These are phyloP conservation scores for Aspergillus sp. DNA, from an alignment of 2,329 filamentous ascomycete species.

Conservation along the genomic window DNA sequence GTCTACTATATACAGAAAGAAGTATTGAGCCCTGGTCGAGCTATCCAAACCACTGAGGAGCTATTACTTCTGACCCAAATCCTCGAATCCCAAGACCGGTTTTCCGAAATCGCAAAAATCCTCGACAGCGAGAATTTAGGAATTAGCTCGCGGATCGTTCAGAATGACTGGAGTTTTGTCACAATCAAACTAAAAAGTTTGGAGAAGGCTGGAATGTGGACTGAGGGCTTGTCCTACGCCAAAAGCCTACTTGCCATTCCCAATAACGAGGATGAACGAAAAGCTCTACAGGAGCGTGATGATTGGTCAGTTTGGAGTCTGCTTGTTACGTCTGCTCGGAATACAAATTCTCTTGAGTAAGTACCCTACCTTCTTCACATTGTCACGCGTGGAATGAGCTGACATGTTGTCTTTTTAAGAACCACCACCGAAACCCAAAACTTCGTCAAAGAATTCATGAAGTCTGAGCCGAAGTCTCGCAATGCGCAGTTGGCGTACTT, in stretches of 20 bases:
- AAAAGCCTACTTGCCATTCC: slow-evolving; percentile 29
- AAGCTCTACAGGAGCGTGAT: slow-evolving; percentile 30
- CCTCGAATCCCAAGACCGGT: slow-evolving; percentile 33
- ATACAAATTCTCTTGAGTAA: slow-evolving; percentile 27
- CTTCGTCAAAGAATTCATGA: slow-evolving; percentile 29
- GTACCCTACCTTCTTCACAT: slow-evolving; percentile 7
- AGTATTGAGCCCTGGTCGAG: slow-evolving; percentile 32
- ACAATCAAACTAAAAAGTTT: slow-evolving; percentile 31
- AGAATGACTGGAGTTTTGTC: slow-evolving; percentile 38
- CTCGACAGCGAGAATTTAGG: slow-evolving; percentile 37
- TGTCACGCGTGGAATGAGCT: slow-evolving; percentile 1
- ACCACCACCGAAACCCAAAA: slow-evolving; percentile 21
- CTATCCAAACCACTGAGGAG: slow-evolving; percentile 41
- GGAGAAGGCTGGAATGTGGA: slow-evolving; percentile 31
- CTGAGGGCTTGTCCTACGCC: slow-evolving; percentile 30
- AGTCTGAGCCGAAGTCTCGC: slow-evolving; percentile 30
- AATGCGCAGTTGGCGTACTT: slow-evolving; percentile 35
- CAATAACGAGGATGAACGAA: slow-evolving; percentile 20
- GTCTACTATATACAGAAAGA: slow-evolving; percentile 30
- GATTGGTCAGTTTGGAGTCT: slow-evolving; percentile 42
- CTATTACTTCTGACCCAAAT: slow-evolving; percentile 38
- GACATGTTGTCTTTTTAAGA: slow-evolving; percentile 14
- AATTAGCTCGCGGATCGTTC: slow-evolving; percentile 34
- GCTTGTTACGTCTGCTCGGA: slow-evolving; percentile 27
- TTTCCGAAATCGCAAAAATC: slow-evolving; percentile 34